Percentiles rank a stretch among this genome's conserved stretches.
phyloP scores from a whole-genome alignment of 352 stramenopile species.

The Phytophthora pseudosyringae region DNA sequence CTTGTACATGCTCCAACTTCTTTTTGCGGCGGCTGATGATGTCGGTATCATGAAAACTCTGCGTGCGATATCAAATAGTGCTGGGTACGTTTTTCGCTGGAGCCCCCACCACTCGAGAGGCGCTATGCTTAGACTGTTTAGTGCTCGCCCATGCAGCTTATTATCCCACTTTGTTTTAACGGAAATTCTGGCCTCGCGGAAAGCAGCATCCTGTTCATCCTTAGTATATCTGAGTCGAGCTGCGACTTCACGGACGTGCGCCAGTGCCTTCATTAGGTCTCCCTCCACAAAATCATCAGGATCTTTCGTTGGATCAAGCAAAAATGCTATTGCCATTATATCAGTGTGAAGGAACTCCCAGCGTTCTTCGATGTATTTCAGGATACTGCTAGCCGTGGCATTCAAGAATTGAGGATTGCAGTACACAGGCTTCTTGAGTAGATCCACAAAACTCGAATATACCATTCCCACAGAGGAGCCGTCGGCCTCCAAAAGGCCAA shows the following conservation, averaged over 20 bases:
- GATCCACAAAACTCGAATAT: constrained; percentile 3
- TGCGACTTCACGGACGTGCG: constrained; percentile 1
- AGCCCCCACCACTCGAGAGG: constrained; percentile 9
- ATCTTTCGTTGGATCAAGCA: constrained; percentile 16
- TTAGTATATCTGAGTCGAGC: not conserved
- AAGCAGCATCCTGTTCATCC: not conserved
- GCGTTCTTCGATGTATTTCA: not conserved
- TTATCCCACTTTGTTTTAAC: constrained; percentile 6
- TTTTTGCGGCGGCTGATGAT: constrained; percentile 9
- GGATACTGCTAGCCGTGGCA: not conserved
- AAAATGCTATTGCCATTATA: constrained; percentile 11
- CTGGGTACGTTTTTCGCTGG: not conserved
- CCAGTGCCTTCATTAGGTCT: not conserved
- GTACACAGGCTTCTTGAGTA: not conserved
- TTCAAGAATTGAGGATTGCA: not conserved
- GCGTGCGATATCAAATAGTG: constrained; percentile 7
- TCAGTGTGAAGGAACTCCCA: constrained; percentile 20
- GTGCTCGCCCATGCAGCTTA: not conserved
- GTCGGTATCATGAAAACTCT: constrained; percentile 13
- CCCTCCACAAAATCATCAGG: constrained; percentile 6
- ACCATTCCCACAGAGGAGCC: constrained; percentile 1
- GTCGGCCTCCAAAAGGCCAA: constrained; percentile 11
- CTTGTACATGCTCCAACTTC: constrained; percentile 18
- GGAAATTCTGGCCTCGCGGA: not conserved
- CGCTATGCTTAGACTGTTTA: not conserved